Conservation (phyloP, 805 yeast genomes). For the Soucietia sequanensis region DNA sequence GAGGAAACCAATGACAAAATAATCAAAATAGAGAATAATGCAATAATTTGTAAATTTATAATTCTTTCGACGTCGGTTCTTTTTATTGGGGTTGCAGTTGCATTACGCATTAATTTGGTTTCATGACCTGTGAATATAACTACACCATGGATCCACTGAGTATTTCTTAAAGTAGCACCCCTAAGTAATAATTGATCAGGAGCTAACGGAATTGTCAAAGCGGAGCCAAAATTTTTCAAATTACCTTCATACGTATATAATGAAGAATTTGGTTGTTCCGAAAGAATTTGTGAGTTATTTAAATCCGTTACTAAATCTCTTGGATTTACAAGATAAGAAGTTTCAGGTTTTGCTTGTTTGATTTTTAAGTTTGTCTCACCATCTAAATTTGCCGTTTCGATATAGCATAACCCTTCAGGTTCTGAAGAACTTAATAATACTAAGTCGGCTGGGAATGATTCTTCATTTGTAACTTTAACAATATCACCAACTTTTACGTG, state of each 20-base stretch:
- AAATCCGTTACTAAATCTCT: constrained; percentile 43
- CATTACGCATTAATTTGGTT: constrained; percentile 96
- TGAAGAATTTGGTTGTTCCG: constrained; percentile 94
- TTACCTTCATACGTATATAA: constrained; percentile 95
- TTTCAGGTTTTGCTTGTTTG: constrained; percentile 82
- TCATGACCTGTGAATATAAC: constrained; percentile 98
- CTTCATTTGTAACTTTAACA: constrained; percentile 79
- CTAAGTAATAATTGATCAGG: constrained; percentile 92
- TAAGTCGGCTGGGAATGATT: constrained; percentile 92
- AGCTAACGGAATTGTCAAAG: constrained; percentile 58
- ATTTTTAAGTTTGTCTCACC: constrained; percentile 97
- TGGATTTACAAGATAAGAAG: constrained; percentile 69
- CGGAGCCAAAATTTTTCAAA: constrained; percentile 53
- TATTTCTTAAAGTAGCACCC: constrained; percentile 94
- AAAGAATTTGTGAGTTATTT: constrained; percentile 45
- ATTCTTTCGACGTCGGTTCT: constrained; percentile 95
- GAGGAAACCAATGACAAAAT: constrained; percentile 77
- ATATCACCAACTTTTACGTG: constrained; percentile 90
- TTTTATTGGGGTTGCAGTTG: constrained; percentile 97
- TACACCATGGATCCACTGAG: constrained; percentile 92
- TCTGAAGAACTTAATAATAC: constrained; percentile 86
- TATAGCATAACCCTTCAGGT: constrained; percentile 96
- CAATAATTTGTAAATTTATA: constrained; percentile 88
- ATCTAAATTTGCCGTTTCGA: constrained; percentile 95
- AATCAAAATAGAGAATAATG: constrained; percentile 77